Conservation (phyloP, 441 rosid species). For the Macaranga tanarius region DNA sequence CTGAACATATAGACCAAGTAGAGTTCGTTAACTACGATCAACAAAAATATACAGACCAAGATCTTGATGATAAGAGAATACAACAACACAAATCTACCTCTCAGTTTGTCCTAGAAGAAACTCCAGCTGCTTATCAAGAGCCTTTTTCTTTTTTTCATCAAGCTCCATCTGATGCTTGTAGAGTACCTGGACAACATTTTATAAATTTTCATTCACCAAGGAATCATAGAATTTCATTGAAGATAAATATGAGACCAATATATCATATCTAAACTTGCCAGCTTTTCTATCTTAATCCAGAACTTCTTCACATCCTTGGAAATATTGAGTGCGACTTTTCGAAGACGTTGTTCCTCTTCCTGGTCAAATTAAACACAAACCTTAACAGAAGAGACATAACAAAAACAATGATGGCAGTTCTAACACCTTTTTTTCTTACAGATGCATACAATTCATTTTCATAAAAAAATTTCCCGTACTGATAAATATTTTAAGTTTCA, state of each 20-base stretch:
- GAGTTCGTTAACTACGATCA: constrained; percentile 19
- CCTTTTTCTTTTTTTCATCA: constrained; percentile 95
- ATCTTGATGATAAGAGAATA: background rate
- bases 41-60: background rate
- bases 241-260: constrained; percentile 22
- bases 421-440: background rate
- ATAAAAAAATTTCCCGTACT: background rate
- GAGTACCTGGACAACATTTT: constrained; percentile 58
- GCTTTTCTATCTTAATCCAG: constrained; percentile 97
- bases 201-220: constrained; percentile 11
- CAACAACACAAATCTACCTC: constrained; percentile 47
- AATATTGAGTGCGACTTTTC: constrained; percentile 89
- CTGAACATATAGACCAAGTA: constrained; percentile 36
- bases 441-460: background rate
- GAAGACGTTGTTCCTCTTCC: constrained; percentile 93
- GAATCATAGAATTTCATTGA: constrained; percentile 1
- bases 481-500: background rate
- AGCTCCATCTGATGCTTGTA: constrained; percentile 97
- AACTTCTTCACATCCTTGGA: constrained; percentile 97
- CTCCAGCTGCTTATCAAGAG: constrained; percentile 96
- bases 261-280: constrained; percentile 50
- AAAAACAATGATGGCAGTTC: background rate
- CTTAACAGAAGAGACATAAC: background rate
- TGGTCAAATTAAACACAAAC: constrained; percentile 34
- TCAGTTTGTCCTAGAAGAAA: constrained; percentile 99